Evolutionary conservation across 495 filamentous ascomycete species (phyloP), one percentile per base, ranked within the genome.

Genomic region (Penicillium odoratum): DNA sequence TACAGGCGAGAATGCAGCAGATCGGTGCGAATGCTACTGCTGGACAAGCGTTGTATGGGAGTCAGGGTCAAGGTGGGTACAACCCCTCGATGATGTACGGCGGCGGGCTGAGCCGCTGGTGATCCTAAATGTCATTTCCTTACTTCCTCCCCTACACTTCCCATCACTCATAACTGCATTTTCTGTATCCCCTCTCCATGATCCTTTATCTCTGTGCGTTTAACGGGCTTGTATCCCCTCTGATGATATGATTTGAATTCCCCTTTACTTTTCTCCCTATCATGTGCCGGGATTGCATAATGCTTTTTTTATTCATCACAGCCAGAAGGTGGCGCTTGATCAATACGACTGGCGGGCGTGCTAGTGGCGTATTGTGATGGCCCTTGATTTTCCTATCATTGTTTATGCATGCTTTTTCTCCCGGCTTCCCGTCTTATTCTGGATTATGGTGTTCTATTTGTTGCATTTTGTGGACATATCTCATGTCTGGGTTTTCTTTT

Each of bases 21-120:
- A 86, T 85, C 71, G 87, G 88, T 83, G 84, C 83, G 61, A 77
- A 75, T 74, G 69, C 75, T 68, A 73, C 71, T 81, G 72, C 75
- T 82, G 90, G 90, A 74, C 91, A 95, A 83, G 88, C 88, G 76
- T 84, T 92, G 73, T 93, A 91, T 74, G 85, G 85, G 79, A 87
- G 88, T 77, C 94, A 97, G 85, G 85, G 86, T 79, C 92, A 93
- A 96, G 93, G 93, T 96, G 94, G 92, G 91, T 96, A 93, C 86
- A 92, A 90, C 74, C 88, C 85, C 62, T 75, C 75, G 55, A 88
- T 92, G 85, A 90, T 92, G 83, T 97, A 96, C 73, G 90, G 83
- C 57, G 81, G 83, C 69, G 85, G 84, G 57, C 87, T 89, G 68
- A 80, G 80, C 72, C 80, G 85, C 63, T 91, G 89, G 88, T 93